phyloP scores from a whole-genome alignment of 1,284 basidiomycete genomes.

The Apiotrichum porosum region DNA sequence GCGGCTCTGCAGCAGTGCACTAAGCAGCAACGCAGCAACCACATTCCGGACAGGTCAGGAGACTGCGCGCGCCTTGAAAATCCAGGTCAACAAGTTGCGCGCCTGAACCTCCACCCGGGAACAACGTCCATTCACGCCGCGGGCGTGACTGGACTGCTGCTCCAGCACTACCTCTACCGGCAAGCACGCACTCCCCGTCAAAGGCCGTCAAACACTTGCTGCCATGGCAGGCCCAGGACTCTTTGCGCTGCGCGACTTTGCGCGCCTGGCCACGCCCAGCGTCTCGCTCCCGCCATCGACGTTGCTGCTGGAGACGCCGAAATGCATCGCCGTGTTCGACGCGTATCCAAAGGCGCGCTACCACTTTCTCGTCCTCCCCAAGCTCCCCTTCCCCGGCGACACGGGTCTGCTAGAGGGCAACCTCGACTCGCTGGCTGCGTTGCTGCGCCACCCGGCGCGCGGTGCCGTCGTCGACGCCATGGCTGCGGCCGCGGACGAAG shows the following conservation, averaged over 20 bases:
- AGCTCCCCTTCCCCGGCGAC: constrained; percentile 38
- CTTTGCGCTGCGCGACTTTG: constrained; percentile 61
- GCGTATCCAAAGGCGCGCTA: constrained; percentile 77
- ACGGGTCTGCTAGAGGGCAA: constrained; percentile 33
- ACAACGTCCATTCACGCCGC: too few relatives aligned
- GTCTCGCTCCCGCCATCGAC: constrained; percentile 57
- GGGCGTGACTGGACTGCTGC: too few relatives aligned
- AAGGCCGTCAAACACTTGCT: too few relatives aligned
- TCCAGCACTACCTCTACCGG: too few relatives aligned
- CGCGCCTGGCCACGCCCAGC: constrained; percentile 53
- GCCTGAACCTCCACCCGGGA: too few relatives aligned
- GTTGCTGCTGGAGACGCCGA: constrained; percentile 59
- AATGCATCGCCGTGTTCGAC: constrained; percentile 73
- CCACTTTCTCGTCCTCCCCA: constrained; percentile 72
- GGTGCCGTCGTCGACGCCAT: constrained; percentile 59
- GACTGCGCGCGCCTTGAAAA: too few relatives aligned
- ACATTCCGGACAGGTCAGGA: too few relatives aligned
- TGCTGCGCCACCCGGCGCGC: constrained; percentile 53
- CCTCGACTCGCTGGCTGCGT: constrained; percentile 57
- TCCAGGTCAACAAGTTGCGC: too few relatives aligned
- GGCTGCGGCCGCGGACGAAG: constrained; percentile 55
- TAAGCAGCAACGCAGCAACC: too few relatives aligned
- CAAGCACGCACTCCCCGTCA: too few relatives aligned
- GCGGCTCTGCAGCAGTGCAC: too few relatives aligned
- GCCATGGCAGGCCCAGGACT: too few relatives aligned